Base-by-base conservation (phyloP, 805 yeast genomes). In the Kluyveromyces starmeri region DNA sequence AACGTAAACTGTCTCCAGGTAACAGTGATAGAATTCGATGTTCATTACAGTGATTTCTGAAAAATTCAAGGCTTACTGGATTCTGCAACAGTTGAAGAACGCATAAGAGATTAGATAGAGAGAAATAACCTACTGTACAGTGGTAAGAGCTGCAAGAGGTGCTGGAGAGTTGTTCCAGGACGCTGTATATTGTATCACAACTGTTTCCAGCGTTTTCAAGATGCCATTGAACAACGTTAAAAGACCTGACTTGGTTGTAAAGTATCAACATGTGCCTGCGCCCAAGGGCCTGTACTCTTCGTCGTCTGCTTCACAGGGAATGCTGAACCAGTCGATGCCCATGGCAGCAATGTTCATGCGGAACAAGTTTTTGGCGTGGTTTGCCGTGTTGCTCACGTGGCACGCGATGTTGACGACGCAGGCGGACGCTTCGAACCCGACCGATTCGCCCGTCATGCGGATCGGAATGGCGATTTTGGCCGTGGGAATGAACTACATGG, bases 331-430 rank as follows among this genome's bases (percentile, higher is more conserved):
- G 53, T 64, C 78, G 12, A 68, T 75, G 59, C 81, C 82, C 20
- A 71, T 75, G 78, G 77, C 78, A 3, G 81, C 81, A 30, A 73
- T 75, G 75, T 75, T 75, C 55, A 64, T 75, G 71, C 70, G 55
- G 45, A 62, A 64, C 44, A 59, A 58, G 41, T 55, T 51, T 35
- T 30, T 56, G 25, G 61, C 53, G 8, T 72, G 81, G 81, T 58
- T 75, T 15, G 56, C 79, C 3, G 48, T 75, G 16, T 62, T 75
- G 38, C 64, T 71, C 40, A 64, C 75, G 4, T 45, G 72, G 17
- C 74, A 58, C 34, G 48, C 42, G 32, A 47, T 40, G 18, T 39
- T 57, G 14, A 57, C 50, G 19, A 46, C 50, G 6, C 48, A 46
- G 21, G 42, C 42, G 4, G 55, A 53, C 20, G 45, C 68, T 45